Evolutionary conservation across 768 basidiomycete species (phyloP).

Genomic region (Butyriboletus loyo): DNA sequence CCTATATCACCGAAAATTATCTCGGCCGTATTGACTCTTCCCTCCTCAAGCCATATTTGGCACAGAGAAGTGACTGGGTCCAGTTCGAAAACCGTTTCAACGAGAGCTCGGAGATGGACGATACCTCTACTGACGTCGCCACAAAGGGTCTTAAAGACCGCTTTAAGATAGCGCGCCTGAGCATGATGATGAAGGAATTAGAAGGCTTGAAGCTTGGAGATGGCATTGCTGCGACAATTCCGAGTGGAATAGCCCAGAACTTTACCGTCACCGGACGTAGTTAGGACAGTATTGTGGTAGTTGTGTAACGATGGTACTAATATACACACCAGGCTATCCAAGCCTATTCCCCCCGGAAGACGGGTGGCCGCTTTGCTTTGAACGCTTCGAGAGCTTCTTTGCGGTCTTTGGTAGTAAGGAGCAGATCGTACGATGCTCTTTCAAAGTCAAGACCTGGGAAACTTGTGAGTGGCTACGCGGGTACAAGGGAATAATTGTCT

Average conservation of each 20-base stretch:
- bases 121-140: constrained; percentile 38
- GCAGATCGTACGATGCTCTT: constrained; percentile 75
- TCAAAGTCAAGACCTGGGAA: constrained; percentile 85
- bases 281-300: constrained; percentile 28
- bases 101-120: constrained; percentile 46
- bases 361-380: constrained; percentile 73
- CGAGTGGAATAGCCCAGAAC: constrained; percentile 52
- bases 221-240: constrained; percentile 56
- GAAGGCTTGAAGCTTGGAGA: constrained; percentile 64
- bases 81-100: constrained; percentile 82
- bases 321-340: constrained; percentile 1
- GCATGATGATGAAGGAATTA: constrained; percentile 85
- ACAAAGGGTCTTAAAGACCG: constrained; percentile 53
- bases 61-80: constrained; percentile 87
- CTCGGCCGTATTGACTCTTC: constrained; percentile 87
- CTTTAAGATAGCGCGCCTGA: constrained; percentile 65
- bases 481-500: neutral
- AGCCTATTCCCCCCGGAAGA: constrained; percentile 74
- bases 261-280: constrained; percentile 49
- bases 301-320: neutral
- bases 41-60: constrained; percentile 86
- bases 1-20: constrained; percentile 93
- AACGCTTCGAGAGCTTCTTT: constrained; percentile 84
- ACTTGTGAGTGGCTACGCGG: neutral
- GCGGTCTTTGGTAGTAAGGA: constrained; percentile 74